Evolutionary conservation across 495 filamentous ascomycete species (phyloP).

Genomic region (Neurospora sp.): DNA sequence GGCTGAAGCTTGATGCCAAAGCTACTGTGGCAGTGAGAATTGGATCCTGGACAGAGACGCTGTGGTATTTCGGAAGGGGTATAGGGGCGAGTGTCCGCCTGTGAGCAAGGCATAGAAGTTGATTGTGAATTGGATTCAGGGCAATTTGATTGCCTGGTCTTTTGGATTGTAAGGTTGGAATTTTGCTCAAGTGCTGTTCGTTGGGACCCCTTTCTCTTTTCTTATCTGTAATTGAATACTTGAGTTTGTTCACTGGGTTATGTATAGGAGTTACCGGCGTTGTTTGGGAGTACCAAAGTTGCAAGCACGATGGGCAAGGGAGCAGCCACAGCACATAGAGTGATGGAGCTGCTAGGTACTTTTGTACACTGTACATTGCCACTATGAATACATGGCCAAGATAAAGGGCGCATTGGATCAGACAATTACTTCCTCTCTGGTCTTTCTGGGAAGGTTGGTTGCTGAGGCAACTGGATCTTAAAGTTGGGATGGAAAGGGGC

Average conservation of each 20-base stretch:
- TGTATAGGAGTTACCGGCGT: not conserved
- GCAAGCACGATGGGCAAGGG: not conserved
- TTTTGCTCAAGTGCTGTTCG: not conserved
- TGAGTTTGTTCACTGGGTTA: not conserved
- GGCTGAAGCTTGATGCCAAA: constrained; percentile 65
- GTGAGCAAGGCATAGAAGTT: constrained; percentile 18
- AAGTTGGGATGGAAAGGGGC: not conserved
- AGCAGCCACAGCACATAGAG: not conserved
- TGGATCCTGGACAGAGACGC: constrained; percentile 56
- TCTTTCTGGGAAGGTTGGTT: not conserved
- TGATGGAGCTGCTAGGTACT: not conserved
- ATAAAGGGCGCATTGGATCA: not conserved
- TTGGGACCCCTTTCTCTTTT: not conserved
- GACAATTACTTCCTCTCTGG: not conserved
- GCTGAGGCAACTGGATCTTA: not conserved
- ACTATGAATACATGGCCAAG: not conserved
- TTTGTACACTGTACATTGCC: not conserved
- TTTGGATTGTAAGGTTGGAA: not conserved
- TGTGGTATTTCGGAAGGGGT: constrained; percentile 62
- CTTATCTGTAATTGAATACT: not conserved
- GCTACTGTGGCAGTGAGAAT: constrained; percentile 62
- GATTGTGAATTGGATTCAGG: not conserved
- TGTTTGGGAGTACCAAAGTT: not conserved
- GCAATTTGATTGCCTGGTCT: not conserved
- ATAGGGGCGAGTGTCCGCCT: constrained; percentile 66